Conservation (phyloP, 441 rosid species). For the Gossypium davidsonii region DNA sequence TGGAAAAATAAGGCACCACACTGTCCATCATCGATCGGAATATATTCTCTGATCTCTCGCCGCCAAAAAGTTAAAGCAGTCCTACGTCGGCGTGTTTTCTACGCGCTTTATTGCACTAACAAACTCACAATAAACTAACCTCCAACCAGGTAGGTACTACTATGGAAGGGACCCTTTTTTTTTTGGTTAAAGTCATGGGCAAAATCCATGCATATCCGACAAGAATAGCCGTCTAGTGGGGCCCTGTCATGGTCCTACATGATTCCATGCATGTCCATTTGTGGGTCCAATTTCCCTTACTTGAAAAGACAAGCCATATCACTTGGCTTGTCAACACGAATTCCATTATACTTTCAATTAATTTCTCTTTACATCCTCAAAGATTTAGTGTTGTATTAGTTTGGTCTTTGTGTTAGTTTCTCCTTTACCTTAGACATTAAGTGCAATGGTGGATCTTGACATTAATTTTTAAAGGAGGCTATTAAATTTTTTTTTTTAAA, state of each 20-base stretch:
- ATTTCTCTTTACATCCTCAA: too few species aligned
- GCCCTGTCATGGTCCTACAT: neutral
- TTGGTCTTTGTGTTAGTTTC: too few species aligned
- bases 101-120: constrained; percentile 27
- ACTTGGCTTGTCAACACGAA: constrained; percentile 16
- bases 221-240: constrained; percentile 24
- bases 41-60: constrained; percentile 31
- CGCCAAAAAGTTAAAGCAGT: constrained; percentile 18
- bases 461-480: too few species aligned
- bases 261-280: constrained; percentile 20
- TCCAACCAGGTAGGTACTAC: too few species aligned
- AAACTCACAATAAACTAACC: neutral
- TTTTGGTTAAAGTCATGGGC: too few species aligned
- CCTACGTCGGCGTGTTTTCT: constrained; percentile 31
- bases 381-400: too few species aligned
- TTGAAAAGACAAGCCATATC: neutral
- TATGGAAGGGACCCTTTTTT: too few species aligned
- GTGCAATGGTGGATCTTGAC: too few species aligned
- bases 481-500: too few species aligned
- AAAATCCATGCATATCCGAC: constrained; percentile 32
- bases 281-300: constrained; percentile 16
- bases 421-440: too few species aligned
- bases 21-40: constrained; percentile 19
- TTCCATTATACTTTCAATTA: neutral
- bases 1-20: neutral